Evolutionary conservation across 2,329 filamentous ascomycete species (phyloP), one percentile per base, ranked within the genome.

Genomic region (Cercospora berteroae): DNA sequence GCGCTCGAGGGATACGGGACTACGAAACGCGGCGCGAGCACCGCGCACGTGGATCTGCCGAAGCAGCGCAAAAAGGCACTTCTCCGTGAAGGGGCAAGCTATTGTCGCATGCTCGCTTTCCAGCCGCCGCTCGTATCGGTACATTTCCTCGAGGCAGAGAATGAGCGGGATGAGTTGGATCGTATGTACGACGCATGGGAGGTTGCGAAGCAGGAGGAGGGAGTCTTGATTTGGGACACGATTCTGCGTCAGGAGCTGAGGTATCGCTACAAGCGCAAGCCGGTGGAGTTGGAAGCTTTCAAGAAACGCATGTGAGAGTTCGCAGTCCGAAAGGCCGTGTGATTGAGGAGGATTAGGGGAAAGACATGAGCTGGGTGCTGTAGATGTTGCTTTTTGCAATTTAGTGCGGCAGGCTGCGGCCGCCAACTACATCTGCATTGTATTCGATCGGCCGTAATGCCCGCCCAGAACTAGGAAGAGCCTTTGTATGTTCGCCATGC

Each of bases 71-170:
- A 42, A n/a, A 42, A 12, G 16, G 23, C 7, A 6, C 59, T 61
- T 50, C 23, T 29, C 5, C 20, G 6, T 1, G 44, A 18, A 16
- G 57, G 25, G 1, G 63, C 57, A 7, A 65, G 57, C 25, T 65
- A 60, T 31, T 55, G 48, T 31, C 16, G 25, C 9, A 65, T 65
- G 64, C 57, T 65, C 4, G 44, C 59, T 44, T 61, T 33, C 20
- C 48, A 65, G 13, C 57, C 64, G 18, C 64, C 48, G 27, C 25
- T 61, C 5, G 5, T 23, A 2, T 29, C 27, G 1, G 27, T 56
- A 20, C 20, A 27, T 9, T 61, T 61, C 42, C 27, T 52, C 3
- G 36, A 29, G 23, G 27, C 12, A 7, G 33, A 29, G 4, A 20
- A 2, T 9, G 16, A 10, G 39, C 18, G 29, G 13, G 39, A 48